Percentiles rank a stretch among this genome's conserved stretches.
Conservation (phyloP, 2,329 filamentous ascomycete species). For the Microcera coccophila region DNA sequence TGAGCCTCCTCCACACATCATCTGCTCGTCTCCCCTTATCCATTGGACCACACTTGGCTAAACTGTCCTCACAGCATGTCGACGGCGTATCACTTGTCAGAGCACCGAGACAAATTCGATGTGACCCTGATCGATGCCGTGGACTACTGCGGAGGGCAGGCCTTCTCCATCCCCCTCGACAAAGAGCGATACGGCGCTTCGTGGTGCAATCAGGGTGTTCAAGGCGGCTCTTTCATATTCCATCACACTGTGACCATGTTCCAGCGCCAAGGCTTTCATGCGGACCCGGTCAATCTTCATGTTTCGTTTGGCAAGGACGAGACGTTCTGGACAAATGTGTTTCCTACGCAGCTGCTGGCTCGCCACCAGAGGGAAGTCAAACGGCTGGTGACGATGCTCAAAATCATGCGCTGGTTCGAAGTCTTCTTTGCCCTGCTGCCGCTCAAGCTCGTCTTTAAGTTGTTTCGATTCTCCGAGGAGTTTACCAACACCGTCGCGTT, state of each 20-base stretch:
- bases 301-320: slow-evolving; percentile 59
- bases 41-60: too few species aligned
- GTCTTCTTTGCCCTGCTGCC: slow-evolving; percentile 57
- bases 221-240: slow-evolving; percentile 54
- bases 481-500: slow-evolving; percentile 69
- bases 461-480: slow-evolving; percentile 66
- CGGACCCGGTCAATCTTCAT: slow-evolving; percentile 57
- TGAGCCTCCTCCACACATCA: too few species aligned
- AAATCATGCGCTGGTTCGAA: slow-evolving; percentile 57
- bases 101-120: slow-evolving; percentile 62
- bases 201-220: slow-evolving; percentile 62
- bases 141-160: slow-evolving; percentile 57
- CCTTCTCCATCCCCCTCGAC: slow-evolving; percentile 56
- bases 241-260: slow-evolving; percentile 66
- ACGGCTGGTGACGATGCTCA: slow-evolving; percentile 25
- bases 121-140: slow-evolving; percentile 60
- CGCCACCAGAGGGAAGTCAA: slow-evolving; percentile 47
- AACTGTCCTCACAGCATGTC: too few species aligned
- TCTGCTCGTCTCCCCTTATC: too few species aligned
- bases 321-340: slow-evolving; percentile 65
- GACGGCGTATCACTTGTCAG: too few species aligned
- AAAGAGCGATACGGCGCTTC: slow-evolving; percentile 53
- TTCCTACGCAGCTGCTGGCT: slow-evolving; percentile 55
- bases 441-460: slow-evolving; percentile 60
- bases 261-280: slow-evolving; percentile 50